Evolutionary conservation across 129 eudicot species (phyloP), one percentile per base, ranked within the genome.

Genomic region (Dittrichia graveolens): DNA sequence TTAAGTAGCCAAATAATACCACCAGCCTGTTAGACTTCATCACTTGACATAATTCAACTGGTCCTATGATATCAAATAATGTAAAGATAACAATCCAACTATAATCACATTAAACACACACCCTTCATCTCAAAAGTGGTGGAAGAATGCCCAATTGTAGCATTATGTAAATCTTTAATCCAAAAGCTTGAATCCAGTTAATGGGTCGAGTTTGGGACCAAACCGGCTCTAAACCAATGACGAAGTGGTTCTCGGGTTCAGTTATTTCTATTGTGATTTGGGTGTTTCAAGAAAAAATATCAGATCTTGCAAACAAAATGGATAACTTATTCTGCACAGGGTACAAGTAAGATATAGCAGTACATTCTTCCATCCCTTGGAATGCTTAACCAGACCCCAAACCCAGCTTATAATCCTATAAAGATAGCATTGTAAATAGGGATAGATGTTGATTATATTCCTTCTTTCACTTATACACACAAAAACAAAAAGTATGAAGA

Each of bases 401-500:
- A 48, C 63, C 46, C 52, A 77, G 60, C 54, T 69, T 24, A 34
- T 60, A 60, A 70, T 52, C 54, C 7, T 35, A 61, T 61, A 49
- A 43, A 70, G 38, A 78, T 19, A 19, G 65, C 45, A 69, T 37
- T 66, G 16, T 47, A 54, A 34, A 53, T 44, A 71, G 13, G 44
- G 49, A 31, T 35, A 57, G 37, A 57, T 47, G 68, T 67, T 10
- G 16, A 66, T 19, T 43, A 49, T 68, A 58, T 45, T 54, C 66
- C 34, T 69, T 78, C 6, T 70, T 70, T 70, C 72, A 71, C 77
- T 71, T 71, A 62, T 71, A 71, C 34, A 71, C 72, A 61, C 58
- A 78, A 78, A 78, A 78, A 77, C 81, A 78, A 78, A 78, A 62
- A 55, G 72, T 41, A 78, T 62, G 77, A 62, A 71, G 57, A 71